phyloP scores from a whole-genome alignment of 2,329 filamentous ascomycete species.

The Fusarium sarcochroum region DNA sequence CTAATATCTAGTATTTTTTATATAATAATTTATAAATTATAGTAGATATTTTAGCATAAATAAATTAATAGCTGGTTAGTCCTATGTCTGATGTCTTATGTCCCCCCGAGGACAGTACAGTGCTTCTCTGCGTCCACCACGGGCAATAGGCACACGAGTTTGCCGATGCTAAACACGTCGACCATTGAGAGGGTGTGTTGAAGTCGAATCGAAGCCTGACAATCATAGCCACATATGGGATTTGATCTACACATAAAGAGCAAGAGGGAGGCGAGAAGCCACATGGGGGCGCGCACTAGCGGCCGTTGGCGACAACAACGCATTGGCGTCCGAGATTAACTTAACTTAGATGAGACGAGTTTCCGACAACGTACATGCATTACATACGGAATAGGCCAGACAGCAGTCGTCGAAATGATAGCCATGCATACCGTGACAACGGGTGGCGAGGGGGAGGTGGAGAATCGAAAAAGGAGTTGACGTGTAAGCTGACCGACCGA shows the following conservation, averaged over 20 bases:
- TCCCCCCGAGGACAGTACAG: no score
- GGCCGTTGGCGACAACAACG: constrained; percentile 47
- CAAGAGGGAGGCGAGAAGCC: constrained; percentile 38
- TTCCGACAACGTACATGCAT: constrained; percentile 34
- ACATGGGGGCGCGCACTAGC: constrained; percentile 46
- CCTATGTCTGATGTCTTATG: no score
- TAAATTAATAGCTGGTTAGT: no score
- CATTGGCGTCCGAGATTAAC: constrained; percentile 41
- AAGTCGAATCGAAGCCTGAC: constrained; percentile 22
- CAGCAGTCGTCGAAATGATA: constrained; percentile 12
- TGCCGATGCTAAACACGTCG: constrained; percentile 21
- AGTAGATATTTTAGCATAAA: no score
- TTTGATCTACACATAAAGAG: constrained; percentile 34
- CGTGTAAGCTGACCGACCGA: constrained; percentile 37
- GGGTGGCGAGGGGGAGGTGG: constrained; percentile 23
- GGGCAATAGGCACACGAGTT: constrained; percentile 5
- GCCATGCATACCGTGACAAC: constrained; percentile 12
- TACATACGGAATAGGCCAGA: constrained; percentile 5
- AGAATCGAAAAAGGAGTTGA: constrained; percentile 19
- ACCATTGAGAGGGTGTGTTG: constrained; percentile 23
- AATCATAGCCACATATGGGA: constrained; percentile 21
- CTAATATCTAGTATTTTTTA: no score
- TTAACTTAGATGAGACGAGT: constrained; percentile 42
- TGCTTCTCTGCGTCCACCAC: neutral
- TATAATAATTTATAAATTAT: no score